A percentile compares a stretch with the other conserved stretches of the same genome.
Evolutionary conservation across 202 grass and related monocot species (phyloP).

Genomic region (Hordeum pubiflorum): DNA sequence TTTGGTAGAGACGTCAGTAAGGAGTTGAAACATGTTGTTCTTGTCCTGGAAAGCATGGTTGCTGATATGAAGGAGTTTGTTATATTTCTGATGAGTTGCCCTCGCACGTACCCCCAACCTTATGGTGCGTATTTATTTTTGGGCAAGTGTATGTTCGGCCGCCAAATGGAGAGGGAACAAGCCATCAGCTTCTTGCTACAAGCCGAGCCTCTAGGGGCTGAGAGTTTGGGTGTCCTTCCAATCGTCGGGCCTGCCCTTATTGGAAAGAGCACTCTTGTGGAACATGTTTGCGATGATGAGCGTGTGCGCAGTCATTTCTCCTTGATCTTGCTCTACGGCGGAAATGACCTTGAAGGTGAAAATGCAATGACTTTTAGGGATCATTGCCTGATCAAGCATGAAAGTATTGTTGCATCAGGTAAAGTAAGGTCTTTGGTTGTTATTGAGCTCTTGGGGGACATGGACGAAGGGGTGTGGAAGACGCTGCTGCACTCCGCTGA

Average conservation of each 20-base stretch:
- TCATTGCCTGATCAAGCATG: background rate
- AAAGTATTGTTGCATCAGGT: background rate
- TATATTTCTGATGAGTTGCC: background rate
- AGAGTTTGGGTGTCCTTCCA: constrained; percentile 1
- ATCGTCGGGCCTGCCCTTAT: background rate
- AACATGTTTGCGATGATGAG: background rate
- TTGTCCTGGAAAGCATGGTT: background rate
- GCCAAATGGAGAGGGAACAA: background rate
- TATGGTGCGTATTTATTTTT: background rate
- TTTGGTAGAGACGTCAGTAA: background rate
- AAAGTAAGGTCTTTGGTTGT: background rate
- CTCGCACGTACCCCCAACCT: background rate
- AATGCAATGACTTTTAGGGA: background rate
- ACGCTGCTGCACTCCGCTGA: background rate
- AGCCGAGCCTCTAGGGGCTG: background rate
- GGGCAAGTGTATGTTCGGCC: background rate
- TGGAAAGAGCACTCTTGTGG: constrained; percentile 12
- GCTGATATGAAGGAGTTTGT: background rate
- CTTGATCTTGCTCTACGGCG: background rate
- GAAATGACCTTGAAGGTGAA: background rate
- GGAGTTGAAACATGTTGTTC: background rate
- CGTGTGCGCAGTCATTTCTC: background rate
- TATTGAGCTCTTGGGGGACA: background rate
- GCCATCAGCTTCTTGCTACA: background rate
- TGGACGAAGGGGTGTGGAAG: background rate